phyloP scores from a whole-genome alignment of 2,329 filamentous ascomycete genomes.

The Cordyceps fumosorosea region DNA sequence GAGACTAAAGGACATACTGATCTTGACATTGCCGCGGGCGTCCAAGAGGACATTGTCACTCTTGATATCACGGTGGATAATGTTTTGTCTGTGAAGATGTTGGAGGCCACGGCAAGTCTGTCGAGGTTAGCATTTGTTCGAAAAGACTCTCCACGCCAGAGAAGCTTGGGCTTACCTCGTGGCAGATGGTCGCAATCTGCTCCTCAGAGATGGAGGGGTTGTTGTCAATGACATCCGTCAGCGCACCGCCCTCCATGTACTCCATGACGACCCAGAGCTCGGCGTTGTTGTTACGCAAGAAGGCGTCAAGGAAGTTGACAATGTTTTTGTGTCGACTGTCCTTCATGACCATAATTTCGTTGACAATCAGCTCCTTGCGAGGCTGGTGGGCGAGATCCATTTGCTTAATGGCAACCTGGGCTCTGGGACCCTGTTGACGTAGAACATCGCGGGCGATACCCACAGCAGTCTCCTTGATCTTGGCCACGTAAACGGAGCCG shows the following conservation, averaged over 20 bases:
- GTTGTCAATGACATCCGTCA: conserved; percentile 98
- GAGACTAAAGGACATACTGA: conserved; percentile 57
- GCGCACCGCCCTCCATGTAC: conserved; percentile 96
- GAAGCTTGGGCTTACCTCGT: conserved; percentile 62
- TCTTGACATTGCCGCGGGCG: conserved; percentile 92
- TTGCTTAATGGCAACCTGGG: conserved; percentile 97
- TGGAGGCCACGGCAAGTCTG: conserved; percentile 94
- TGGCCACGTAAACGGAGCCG: conserved; percentile 94
- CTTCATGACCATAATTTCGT: conserved; percentile 99
- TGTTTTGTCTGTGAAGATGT: conserved; percentile 90
- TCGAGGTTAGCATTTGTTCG: conserved; percentile 17
- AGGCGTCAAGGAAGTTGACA: conserved; percentile 97
- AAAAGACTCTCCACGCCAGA: not conserved
- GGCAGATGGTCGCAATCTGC: conserved; percentile 95
- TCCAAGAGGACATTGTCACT: conserved; percentile 96
- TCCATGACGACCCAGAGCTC: conserved; percentile 99
- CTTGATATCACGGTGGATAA: conserved; percentile 99
- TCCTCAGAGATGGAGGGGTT: conserved; percentile 90
- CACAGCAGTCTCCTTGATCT: conserved; percentile 82
- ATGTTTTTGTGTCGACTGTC: conserved; percentile 98
- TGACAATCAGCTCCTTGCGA: conserved; percentile 95
- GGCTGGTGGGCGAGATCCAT: conserved; percentile 98
- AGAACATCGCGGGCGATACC: conserved; percentile 79
- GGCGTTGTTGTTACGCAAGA: conserved; percentile 86
- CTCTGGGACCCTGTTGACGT: conserved; percentile 69